These are phyloP conservation scores for Kwoniella mangroviensis DNA, from an alignment of 768 basidiomycete species.

Conservation along the genomic window DNA sequence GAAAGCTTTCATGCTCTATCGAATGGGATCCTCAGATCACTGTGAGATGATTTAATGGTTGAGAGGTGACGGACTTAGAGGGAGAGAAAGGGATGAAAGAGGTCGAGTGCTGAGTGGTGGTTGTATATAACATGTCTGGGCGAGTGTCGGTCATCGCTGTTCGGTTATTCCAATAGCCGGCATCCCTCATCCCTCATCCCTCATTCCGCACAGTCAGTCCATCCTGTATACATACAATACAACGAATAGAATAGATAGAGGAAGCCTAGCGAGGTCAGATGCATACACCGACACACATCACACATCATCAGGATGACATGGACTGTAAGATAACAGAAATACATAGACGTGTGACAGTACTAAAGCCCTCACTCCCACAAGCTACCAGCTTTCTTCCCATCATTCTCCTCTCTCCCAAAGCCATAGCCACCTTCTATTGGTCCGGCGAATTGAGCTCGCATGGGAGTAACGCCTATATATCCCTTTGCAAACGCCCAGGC, in stretches of 20 bases:
- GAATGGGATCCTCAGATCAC: too few relatives aligned
- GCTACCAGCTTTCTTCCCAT: constrained; percentile 15
- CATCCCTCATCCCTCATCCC: neutral
- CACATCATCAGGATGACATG: neutral
- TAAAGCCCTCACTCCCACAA: constrained; percentile 10
- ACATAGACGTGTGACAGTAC: neutral
- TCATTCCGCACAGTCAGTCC: neutral
- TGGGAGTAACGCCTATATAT: constrained; percentile 41
- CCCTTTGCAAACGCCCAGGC: constrained; percentile 59
- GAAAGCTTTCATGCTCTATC: constrained; percentile 72
- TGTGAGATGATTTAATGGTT: too few relatives aligned
- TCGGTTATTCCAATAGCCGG: neutral
- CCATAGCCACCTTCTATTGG: constrained; percentile 26
- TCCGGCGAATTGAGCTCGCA: constrained; percentile 38
- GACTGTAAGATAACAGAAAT: neutral
- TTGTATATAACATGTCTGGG: neutral
- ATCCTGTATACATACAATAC: too few relatives aligned
- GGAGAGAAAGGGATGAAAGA: neutral
- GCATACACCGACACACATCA: neutral
- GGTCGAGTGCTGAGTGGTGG: neutral
- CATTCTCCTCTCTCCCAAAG: constrained; percentile 32
- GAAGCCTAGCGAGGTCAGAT: too few relatives aligned
- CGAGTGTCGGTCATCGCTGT: neutral
- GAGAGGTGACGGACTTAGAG: too few relatives aligned
- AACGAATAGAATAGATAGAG: too few relatives aligned